A percentile compares a stretch with the other conserved stretches of the same genome.
Conservation (phyloP, 306 rosid species). For the Inga oerstediana region DNA sequence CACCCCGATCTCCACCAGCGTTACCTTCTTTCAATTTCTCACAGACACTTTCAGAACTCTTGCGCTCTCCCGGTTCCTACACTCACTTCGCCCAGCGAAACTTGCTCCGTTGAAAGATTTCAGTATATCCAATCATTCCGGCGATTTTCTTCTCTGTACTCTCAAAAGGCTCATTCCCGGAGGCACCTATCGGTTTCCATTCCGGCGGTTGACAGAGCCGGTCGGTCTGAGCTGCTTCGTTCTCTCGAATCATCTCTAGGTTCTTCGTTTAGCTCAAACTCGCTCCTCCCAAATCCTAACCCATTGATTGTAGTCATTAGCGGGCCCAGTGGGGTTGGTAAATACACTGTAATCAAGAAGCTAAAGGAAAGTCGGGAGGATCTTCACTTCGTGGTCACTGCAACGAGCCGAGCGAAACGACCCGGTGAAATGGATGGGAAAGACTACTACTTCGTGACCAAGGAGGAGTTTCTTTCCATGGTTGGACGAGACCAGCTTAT, state of each 20-base stretch:
- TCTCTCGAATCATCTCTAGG: conserved; percentile 78
- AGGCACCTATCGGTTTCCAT: conserved; percentile 40
- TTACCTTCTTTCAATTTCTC: conserved; percentile 23
- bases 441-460: conserved; percentile 73
- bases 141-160: conserved; percentile 24
- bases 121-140: conserved; percentile 5
- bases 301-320: conserved; percentile 79
- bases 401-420: conserved; percentile 70
- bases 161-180: conserved; percentile 56
- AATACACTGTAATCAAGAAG: conserved; percentile 71
- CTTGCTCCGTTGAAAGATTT: conserved; percentile 12
- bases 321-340: conserved; percentile 98
- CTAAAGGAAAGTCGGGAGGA: conserved; percentile 56
- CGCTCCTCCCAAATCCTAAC: conserved; percentile 55
- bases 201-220: conserved; percentile 52
- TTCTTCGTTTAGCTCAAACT: conserved; percentile 61
- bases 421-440: conserved; percentile 67
- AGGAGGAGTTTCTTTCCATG: conserved; percentile 72
- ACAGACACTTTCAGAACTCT: conserved; percentile 6
- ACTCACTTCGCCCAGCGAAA: conserved; percentile 14
- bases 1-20: conserved; percentile 28
- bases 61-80: conserved; percentile 19
- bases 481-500: conserved; percentile 67
- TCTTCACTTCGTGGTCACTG: conserved; percentile 85
- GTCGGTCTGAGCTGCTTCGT: conserved; percentile 70